Evolutionary conservation across 805 yeast species (phyloP), one percentile per base, ranked within the genome.

Genomic region (Pichia thaimueangensis): DNA sequence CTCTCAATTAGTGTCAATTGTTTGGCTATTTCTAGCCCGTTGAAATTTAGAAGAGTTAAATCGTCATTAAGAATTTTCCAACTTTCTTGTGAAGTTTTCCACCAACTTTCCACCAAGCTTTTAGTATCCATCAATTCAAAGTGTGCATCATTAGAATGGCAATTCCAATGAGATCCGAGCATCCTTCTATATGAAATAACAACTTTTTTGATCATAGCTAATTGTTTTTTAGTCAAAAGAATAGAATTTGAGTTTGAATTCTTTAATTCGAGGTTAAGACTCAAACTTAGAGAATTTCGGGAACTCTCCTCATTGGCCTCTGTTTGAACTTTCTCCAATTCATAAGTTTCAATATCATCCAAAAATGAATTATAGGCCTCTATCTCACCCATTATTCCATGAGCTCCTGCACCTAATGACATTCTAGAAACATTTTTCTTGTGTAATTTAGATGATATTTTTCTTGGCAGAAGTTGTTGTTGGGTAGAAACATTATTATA

Each of bases 1-100:
- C 84, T 76, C 56, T 85, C 95, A 47, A 85, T 74, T 16, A 82
- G 62, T 0, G 93, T 83, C 36, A 85, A 63, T 50, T 84, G 93
- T 54, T 82, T 84, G 3, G 93, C 89, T 20, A 82, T 65, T 52
- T 84, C 93, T 51, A 82, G 64, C 0, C 87, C 80, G 57, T 82
- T 82, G 51, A 79, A 68, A 47, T 80, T 78, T 30, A 76, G 55
- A 32, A 78, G 59, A 35, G 73, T 69, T 15, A 76, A 69, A 45
- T 79, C 69, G 50, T 72, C 74, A 47, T 72, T 74, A 8, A 74
- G 63, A 42, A 76, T 65, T 21, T 69, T 75, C 84, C 86, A 80
- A 45, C 71, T 70, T 42, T 71, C 76, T 42, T 74, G 78, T 37
- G 78, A 69, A 2, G 74, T 59, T 13, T 48, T 52, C 62, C 64